Evolutionary conservation across 352 stramenopile species (phyloP), one percentile per base, ranked within the genome.

Genomic region (Chrysophaeum taylorii): DNA sequence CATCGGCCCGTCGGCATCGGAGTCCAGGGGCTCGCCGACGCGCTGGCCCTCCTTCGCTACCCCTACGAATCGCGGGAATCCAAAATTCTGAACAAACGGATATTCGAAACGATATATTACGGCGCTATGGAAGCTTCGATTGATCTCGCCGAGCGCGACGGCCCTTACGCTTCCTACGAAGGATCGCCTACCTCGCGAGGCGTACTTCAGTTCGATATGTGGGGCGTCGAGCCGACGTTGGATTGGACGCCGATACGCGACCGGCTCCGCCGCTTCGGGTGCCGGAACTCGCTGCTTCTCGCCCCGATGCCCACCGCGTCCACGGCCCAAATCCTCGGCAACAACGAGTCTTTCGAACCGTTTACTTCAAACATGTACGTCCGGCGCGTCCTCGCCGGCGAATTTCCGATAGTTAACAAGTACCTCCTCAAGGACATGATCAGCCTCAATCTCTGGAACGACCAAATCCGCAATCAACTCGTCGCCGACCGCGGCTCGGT

Each of bases 41-140:
- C 90, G 31, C 98, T 98, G 78, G 93, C 96, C 73, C 89, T 96
- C 75, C 92, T 99, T 83, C 86, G 95, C 73, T 87, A 91, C 72
- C 86, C 96, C 54, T 99, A 98, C 76, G 95, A 99, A 75, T 96
- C 87, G 50, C 70, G 84, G 16, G 70, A 89, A 70, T 94, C 94
- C 21, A 77, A 82, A 5, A 71, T 95, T 68, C 80, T 98, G 23
- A 99, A 99, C 86, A 94, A 92, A 76, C 87, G 98, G 69, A 98
- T 99, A 78, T 99, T 99, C 78, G 96, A 99, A 82, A 98, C 94
- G n/a, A 97, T 99, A 52, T 99, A 99, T 85, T 98, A 91, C 76
- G 93, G 86, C 38, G 88, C 95, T 15, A 90, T 96, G 78, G 90
- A 95, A 74, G 92, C 94, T 21, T 98, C 93, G 39, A 94, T 92